Base-by-base conservation (phyloP, 805 yeast genomes). In the Metschnikowia hibisci region DNA sequence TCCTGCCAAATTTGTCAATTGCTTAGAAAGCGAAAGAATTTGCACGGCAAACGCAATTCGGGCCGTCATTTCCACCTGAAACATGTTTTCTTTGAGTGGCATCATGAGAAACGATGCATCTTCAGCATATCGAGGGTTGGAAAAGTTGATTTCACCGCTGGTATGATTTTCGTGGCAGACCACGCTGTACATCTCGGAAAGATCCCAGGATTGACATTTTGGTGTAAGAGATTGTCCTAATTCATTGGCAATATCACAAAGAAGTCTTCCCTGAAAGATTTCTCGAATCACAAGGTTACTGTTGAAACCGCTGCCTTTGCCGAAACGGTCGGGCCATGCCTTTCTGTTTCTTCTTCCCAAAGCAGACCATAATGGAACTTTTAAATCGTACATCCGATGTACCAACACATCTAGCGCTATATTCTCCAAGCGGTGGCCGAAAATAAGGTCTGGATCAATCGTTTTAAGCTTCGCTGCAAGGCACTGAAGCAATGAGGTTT, bases 171-270 rank as follows among this genome's bases (percentile, higher is more conserved):
- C 77, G 48, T 77, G 80, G 54, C 96, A 82, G 13, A 87, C 85
- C 39, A 87, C 77, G 25, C 80, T 82, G 54, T 81, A 84, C 98
- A 93, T 93, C 63, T 93, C 99, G 11, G 85, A 73, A 44, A 93
- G 71, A 46, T 87, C 95, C 96, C 96, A 93, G 13, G 91, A 85
- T 62, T 88, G 95, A 66, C 98, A 93, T 61, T 89, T 88, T 4
- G 84, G 71, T 4, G 96, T 88, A 49, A 91, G 70, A 0, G 97
- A 90, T 61, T 85, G 93, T 38, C 98, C 99, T 81, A 90, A 78
- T 56, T 88, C 96, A 63, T 93, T 93, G 40, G 91, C 88, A 57
- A 93, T 80, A 64, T 93, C 99, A 74, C 96, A 87, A 35, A 91
- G 57, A 43, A 93, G 73, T 54, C 99, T 76, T 29, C 99, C 99